Evolutionary conservation across 257 asterid genomes (phyloP), one percentile per base, ranked within the genome.

Genomic region (Nicotiana otophora): DNA sequence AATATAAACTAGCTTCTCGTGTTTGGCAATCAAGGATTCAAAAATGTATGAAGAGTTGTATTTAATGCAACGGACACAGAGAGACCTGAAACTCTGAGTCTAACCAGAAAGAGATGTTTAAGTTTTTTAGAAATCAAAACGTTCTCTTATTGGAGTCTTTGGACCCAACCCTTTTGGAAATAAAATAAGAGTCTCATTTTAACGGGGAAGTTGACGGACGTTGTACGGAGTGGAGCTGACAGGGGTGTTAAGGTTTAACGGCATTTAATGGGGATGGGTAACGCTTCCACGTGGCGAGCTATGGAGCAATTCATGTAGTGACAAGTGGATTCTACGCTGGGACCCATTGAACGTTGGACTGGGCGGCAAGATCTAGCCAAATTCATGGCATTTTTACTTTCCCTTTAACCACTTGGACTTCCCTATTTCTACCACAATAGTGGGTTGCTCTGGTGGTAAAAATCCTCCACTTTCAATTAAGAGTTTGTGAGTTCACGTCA

Each of bases 321-420:
- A 83, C 88, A 84, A 62, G 33, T 78, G 80, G 85, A 81, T 74
- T 69, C 65, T 57, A 84, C 61, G 51, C 72, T 88, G 85, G 95
- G 93, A 51, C 68, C 88, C 34, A 33, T 62, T 2, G 89, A 87
- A 89, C 93, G 92, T 90, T 90, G 90, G 89, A 84, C 85, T 74
- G 84, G 90, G 89, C 92, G 92, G 95, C 95, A 89, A 90, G 91
- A 89, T 86, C 88, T 86, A 81, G 57, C 70, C 82, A 79, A 69
- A 72, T 36, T 81, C 53, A 86, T 87, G 30, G 19, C n/a, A 74
- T 74, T 74, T 74, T 51, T 4, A 15, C 42, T 74, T 74, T 62
- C 15, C 39, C 79, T 46, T 23, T 72, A 72, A 72, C 60, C 60
- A 60, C 34, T 42, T 12, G 60, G 60, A 70, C 58, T 42, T 10